A percentile compares a stretch with the other conserved stretches of the same genome.
Conservation (phyloP, 78 protist genomes). For the Neovahlkampfia damariscottae region DNA sequence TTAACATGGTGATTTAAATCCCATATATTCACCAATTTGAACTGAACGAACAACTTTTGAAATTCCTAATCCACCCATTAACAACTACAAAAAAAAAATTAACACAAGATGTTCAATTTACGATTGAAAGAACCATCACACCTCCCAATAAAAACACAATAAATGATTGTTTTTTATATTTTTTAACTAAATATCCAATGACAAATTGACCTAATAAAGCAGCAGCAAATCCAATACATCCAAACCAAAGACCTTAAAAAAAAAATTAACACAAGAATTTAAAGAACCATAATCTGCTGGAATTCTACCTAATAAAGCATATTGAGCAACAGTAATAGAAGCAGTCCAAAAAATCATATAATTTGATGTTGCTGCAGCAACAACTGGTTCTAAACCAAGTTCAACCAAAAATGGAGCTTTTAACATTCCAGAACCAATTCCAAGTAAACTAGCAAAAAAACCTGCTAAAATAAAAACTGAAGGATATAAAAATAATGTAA, state of each 20-base stretch:
- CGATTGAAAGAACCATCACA: not conserved
- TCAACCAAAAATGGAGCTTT: constrained; percentile 20
- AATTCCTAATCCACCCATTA: not conserved
- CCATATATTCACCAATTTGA: not conserved
- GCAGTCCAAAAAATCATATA: constrained; percentile 34
- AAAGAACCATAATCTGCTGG: constrained; percentile 6
- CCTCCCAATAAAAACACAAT: not conserved
- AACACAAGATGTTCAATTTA: too few species aligned
- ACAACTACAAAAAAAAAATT: not conserved
- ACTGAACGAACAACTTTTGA: too few species aligned
- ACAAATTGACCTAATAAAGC: not conserved
- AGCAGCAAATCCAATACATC: not conserved
- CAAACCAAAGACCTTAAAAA: not conserved
- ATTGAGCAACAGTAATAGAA: constrained; percentile 25
- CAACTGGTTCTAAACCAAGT: constrained; percentile 11
- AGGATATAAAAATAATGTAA: not conserved
- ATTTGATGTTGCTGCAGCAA: not conserved
- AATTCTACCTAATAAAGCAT: not conserved
- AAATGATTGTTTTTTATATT: not conserved
- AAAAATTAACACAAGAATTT: too few species aligned
- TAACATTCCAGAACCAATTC: constrained; percentile 48
- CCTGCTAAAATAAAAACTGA: constrained; percentile 3
- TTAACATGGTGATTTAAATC: not conserved
- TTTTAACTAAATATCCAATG: not conserved
- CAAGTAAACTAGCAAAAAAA: constrained; percentile 19